Percentiles rank a stretch among this genome's conserved stretches.
phyloP scores from a whole-genome alignment of 108 stramenopile genomes.

The Epithemia pelagica region DNA sequence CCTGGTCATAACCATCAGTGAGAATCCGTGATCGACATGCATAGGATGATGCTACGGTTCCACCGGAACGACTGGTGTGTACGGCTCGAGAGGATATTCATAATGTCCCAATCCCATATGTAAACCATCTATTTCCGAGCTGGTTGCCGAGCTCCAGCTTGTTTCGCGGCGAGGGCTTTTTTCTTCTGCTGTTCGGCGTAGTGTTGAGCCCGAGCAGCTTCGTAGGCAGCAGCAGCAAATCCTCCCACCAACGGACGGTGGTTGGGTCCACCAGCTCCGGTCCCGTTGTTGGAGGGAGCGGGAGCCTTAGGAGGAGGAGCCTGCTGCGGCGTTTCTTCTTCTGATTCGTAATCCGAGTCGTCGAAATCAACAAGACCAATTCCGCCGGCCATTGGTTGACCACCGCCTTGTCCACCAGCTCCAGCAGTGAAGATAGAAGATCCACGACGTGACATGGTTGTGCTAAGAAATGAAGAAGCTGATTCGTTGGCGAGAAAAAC shows the following conservation, averaged over 20 bases:
- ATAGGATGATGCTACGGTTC: no score
- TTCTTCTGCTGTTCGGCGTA: conserved; percentile 21
- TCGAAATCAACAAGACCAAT: conserved; percentile 50
- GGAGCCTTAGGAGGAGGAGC: conserved; percentile 12
- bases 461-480: no score
- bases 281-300: conserved; percentile 4
- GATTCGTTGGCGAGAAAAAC: no score
- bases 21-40: no score
- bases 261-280: conserved; percentile 26
- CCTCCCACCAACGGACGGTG: conserved; percentile 78
- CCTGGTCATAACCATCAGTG: no score
- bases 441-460: conserved; percentile 29
- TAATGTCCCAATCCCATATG: no score
- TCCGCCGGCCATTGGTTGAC: conserved; percentile 28
- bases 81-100: no score
- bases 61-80: no score
- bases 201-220: conserved; percentile 63
- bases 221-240: conserved; percentile 79
- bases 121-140: no score
- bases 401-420: conserved; percentile 11
- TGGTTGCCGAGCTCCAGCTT: neutral
- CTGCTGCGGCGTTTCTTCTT: conserved; percentile 29
- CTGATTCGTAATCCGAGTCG: conserved; percentile 51
- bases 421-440: conserved; percentile 31
- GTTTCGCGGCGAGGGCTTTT: neutral